Evolutionary conservation across 148 eudicot species (phyloP).

Genomic region (Agrostemma githago): DNA sequence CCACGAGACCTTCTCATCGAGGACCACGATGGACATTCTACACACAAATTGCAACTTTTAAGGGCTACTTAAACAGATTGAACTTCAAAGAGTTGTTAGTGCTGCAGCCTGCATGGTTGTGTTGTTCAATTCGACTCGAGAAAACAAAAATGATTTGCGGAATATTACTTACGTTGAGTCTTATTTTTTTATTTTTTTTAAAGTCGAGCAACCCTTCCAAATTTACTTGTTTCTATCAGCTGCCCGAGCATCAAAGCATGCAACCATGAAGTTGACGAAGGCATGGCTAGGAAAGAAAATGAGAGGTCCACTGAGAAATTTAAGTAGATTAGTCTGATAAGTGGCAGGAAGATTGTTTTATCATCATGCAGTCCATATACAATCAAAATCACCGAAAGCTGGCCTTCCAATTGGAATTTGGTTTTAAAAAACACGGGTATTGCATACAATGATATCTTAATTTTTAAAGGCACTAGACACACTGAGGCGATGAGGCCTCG

Average conservation of each 20-base stretch:
- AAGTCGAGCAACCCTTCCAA: background rate
- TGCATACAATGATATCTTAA: background rate
- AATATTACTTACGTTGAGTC: background rate
- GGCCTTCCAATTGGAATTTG: background rate
- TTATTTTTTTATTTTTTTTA: too few relatives aligned
- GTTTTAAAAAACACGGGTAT: background rate
- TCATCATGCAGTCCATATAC: background rate
- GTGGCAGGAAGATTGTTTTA: too few relatives aligned
- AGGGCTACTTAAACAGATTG: background rate
- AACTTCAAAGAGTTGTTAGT: background rate
- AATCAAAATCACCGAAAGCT: background rate
- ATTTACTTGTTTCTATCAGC: background rate
- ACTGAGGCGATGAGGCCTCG: background rate
- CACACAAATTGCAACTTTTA: background rate
- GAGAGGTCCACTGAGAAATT: too few relatives aligned
- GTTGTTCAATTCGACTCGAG: background rate
- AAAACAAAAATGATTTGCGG: background rate
- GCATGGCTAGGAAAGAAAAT: background rate
- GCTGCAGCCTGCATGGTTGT: background rate
- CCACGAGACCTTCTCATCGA: constrained; percentile 7
- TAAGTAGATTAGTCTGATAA: too few relatives aligned
- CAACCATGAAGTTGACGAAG: background rate
- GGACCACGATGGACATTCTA: background rate
- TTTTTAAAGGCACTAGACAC: background rate
- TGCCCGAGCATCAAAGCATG: background rate